These are phyloP conservation scores for Dipodascus geniculatus DNA, from an alignment of 805 yeast species.

Conservation along the genomic window DNA sequence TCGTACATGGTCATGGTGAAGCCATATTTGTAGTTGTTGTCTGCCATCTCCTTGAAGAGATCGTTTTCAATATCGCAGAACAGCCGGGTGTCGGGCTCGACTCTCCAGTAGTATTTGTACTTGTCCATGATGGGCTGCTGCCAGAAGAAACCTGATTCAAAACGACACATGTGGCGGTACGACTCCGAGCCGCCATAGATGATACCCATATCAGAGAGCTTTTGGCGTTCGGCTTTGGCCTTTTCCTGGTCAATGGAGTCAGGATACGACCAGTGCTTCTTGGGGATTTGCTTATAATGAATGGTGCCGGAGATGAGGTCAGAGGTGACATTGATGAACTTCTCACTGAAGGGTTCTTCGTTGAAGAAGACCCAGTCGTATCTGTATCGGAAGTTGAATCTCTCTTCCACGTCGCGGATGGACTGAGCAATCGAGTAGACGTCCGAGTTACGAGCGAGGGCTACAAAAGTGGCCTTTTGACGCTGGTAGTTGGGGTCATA, in stretches of 20 bases:
- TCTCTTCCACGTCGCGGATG: conserved; percentile 61
- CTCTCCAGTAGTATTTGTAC: conserved; percentile 88
- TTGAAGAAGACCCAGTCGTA: conserved; percentile 93
- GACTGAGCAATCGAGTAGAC: conserved; percentile 45
- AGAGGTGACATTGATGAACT: conserved; percentile 46
- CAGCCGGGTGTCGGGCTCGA: conserved; percentile 70
- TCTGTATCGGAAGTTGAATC: conserved; percentile 62
- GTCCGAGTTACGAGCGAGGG: conserved; percentile 63
- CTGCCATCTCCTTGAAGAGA: conserved; percentile 69
- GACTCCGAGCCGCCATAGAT: conserved; percentile 67
- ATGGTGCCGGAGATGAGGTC: conserved; percentile 53
- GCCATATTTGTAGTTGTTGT: conserved; percentile 59
- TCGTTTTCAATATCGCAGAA: conserved; percentile 73
- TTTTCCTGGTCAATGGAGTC: conserved; percentile 60
- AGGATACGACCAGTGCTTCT: conserved; percentile 83
- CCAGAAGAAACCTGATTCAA: conserved; percentile 76
- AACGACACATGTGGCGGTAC: conserved; percentile 86
- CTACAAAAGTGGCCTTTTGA: conserved; percentile 34
- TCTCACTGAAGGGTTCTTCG: conserved; percentile 62
- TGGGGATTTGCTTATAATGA: conserved; percentile 60
- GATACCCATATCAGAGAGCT: conserved; percentile 41
- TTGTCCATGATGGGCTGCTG: conserved; percentile 52
- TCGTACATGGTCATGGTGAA: conserved; percentile 68
- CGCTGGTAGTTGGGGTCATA: conserved; percentile 13
- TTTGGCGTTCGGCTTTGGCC: conserved; percentile 52